Evolutionary conservation across 345 rosid species (phyloP).

Genomic region (Acer saccharum): DNA sequence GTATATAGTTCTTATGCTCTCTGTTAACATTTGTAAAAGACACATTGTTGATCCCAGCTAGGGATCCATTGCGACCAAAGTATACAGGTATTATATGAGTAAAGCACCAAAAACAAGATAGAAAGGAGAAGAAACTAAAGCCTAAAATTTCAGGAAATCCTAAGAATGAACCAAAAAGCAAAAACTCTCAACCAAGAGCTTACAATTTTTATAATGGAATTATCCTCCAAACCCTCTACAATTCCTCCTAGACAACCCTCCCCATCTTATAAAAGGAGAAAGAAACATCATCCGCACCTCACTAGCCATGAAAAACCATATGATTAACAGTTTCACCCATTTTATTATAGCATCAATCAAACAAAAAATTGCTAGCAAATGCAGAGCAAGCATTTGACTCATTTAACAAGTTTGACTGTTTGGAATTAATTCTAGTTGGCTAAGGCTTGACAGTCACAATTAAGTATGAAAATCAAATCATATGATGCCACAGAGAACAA

Average conservation of each 20-base stretch:
- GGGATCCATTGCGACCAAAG: background rate
- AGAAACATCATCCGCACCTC: background rate
- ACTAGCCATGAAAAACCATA: background rate
- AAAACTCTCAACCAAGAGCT: background rate
- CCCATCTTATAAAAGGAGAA: background rate
- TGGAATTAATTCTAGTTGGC: background rate
- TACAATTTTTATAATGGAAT: background rate
- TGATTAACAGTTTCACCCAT: background rate
- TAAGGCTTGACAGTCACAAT: slow-evolving; percentile 1
- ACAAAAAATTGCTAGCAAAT: slow-evolving; percentile 3
- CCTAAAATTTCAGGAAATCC: background rate
- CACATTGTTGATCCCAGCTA: background rate
- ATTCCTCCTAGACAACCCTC: background rate
- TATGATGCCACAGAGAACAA: background rate
- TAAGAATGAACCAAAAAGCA: background rate
- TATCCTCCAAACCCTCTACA: background rate
- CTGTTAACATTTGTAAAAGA: background rate
- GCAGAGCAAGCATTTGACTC: background rate
- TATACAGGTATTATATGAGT: background rate
- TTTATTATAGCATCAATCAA: background rate
- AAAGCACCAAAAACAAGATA: background rate
- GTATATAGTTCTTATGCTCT: no score
- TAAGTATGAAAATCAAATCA: slow-evolving; percentile 12
- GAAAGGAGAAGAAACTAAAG: background rate
- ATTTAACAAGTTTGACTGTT: background rate